phyloP scores from a whole-genome alignment of 73 alveolate genomes.

The Symbiodinium pilosum region DNA sequence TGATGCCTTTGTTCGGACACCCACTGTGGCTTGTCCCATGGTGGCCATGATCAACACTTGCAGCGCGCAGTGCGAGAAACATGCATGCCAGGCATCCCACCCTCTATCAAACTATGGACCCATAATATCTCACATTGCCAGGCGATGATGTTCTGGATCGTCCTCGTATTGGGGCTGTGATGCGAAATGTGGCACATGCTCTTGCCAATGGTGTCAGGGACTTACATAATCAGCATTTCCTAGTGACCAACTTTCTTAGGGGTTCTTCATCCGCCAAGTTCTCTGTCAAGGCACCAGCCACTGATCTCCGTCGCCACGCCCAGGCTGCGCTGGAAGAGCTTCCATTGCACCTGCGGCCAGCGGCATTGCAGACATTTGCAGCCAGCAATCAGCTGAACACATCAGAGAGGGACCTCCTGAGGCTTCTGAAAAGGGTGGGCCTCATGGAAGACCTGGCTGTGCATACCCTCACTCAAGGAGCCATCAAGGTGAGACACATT shows the following conservation, averaged over 20 bases:
- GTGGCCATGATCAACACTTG: too few relatives aligned
- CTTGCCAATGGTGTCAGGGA: too few relatives aligned
- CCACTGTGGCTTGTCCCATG: too few relatives aligned
- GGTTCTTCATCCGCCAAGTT: too few relatives aligned
- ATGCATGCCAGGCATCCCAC: too few relatives aligned
- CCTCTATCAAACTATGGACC: too few relatives aligned
- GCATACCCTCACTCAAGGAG: not conserved
- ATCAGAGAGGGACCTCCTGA: not conserved
- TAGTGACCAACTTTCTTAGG: too few relatives aligned
- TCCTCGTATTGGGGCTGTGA: slow-evolving; percentile 5
- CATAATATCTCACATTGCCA: too few relatives aligned
- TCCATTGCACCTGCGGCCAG: not conserved
- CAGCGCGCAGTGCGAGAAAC: too few relatives aligned
- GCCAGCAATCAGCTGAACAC: not conserved
- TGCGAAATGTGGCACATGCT: too few relatives aligned
- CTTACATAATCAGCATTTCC: too few relatives aligned
- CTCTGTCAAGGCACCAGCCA: not conserved
- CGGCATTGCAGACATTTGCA: not conserved
- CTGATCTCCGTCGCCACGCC: not conserved
- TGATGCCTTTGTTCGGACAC: too few relatives aligned
- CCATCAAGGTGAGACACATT: not conserved
- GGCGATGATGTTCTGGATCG: not conserved
- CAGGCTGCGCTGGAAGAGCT: not conserved
- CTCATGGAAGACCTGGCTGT: not conserved
- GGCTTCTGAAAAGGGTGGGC: not conserved